Evolutionary conservation across 352 stramenopile species (phyloP).

Genomic region (Phytopythium ostracodes): DNA sequence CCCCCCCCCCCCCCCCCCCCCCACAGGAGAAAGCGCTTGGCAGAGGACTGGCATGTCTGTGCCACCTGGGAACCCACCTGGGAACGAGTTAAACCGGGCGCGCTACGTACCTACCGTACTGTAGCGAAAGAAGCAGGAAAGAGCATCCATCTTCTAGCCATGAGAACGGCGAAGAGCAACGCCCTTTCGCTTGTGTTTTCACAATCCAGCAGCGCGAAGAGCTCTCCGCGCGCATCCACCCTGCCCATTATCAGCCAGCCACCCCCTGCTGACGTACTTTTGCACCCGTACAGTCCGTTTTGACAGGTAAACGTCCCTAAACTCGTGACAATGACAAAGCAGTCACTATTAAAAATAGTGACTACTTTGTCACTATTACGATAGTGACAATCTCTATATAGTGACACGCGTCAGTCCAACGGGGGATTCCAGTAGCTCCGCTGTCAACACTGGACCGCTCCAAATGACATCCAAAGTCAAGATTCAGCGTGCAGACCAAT

Average conservation of each 20-base stretch:
- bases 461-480: neutral
- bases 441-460: no score
- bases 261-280: neutral
- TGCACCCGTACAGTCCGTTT: neutral
- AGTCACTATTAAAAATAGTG: no score
- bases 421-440: neutral
- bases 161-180: no score
- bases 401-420: neutral
- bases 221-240: neutral
- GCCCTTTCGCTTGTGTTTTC: neutral
- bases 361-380: no score
- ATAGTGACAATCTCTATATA: no score
- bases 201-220: neutral
- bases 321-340: no score
- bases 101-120: neutral
- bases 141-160: no score
- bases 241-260: neutral
- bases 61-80: neutral
- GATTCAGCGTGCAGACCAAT: neutral
- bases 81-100: neutral
- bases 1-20: no score
- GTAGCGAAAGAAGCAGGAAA: neutral
- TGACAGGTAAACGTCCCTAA: no score
- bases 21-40: constrained; percentile 1
- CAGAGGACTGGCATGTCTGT: neutral